Base-by-base conservation (phyloP, 495 filamentous ascomycete genomes). In the Penicillium antarcticum region DNA sequence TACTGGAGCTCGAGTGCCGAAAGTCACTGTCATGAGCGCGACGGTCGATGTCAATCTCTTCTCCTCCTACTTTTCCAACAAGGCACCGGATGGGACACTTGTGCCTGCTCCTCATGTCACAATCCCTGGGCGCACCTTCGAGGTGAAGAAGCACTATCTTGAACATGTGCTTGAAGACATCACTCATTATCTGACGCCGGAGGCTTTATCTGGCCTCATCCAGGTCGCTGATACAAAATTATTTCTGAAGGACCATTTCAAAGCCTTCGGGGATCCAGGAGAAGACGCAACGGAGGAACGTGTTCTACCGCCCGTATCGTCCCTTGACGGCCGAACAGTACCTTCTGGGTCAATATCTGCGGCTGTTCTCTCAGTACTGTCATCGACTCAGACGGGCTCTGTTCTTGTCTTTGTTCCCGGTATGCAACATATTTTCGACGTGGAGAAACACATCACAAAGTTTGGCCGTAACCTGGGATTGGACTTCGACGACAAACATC, bases 1-100 rank as follows among this genome's bases (percentile, higher is more conserved):
- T 6, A 51, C 45, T n/a, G 69, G 71, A 8, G 66, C 68, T 44
- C 51, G 60, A 10, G 62, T 60, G 19, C 79, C 81, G 5, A 80
- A 76, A 56, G 62, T 85, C 21, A 68, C 81, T 9, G 65, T 84
- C 19, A 84, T 84, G 82, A 82, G 78, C 61, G 82, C 81, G 12
- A 83, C 82, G 3, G 63, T 83, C 52, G 72, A 83, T 53, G 72
- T 77, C 9, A 69, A 80, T 35, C 68, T 81, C 4, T 81, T 85
- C 54, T 66, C 80, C 1, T 65, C 69, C 3, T 85, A 85, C 52
- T 84, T 85, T 55, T 39, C 51, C 21, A 62, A 63, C 40, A 56
- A 52, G 33, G 54, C 58, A 18, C 33, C 45, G 17, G 58, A 69
- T 31, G 67, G 69, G 18, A 45, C 53, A 19, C 37, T 55, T 29